These are phyloP conservation scores for Xylariaceae sp. DNA, from an alignment of 2,329 filamentous ascomycete species.

Conservation along the genomic window DNA sequence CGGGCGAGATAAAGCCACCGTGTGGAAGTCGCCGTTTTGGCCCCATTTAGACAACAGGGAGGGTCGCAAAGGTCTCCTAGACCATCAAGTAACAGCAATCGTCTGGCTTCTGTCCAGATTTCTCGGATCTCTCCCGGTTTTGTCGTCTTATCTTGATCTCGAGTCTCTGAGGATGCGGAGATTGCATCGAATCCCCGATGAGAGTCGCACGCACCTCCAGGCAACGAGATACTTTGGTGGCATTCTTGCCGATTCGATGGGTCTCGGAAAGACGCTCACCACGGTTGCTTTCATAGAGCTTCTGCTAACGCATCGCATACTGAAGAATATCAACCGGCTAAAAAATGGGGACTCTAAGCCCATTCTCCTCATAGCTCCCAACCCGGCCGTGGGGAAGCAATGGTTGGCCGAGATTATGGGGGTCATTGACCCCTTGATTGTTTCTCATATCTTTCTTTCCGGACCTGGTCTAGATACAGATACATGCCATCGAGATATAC, in stretches of 20 bases:
- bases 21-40: constrained; percentile 25
- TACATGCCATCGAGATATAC: background rate
- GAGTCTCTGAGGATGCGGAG: background rate
- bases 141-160: constrained; percentile 6
- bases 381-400: constrained; percentile 24
- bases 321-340: too few species aligned
- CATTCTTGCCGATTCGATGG: constrained; percentile 30
- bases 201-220: constrained; percentile 16
- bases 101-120: constrained; percentile 29
- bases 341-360: constrained; percentile 9
- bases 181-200: background rate
- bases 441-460: constrained; percentile 18
- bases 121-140: constrained; percentile 23
- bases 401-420: constrained; percentile 26
- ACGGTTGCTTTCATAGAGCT: constrained; percentile 23
- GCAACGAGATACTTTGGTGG: constrained; percentile 25
- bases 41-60: constrained; percentile 20
- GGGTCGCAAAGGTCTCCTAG: constrained; percentile 23
- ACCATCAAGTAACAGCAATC: constrained; percentile 29
- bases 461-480: constrained; percentile 9
- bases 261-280: constrained; percentile 28
- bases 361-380: constrained; percentile 25
- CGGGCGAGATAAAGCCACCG: constrained; percentile 19
- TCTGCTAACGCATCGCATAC: background rate
- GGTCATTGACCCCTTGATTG: constrained; percentile 5